Base-by-base conservation (phyloP, 2,329 filamentous ascomycete genomes). In the Monosporascus sp. region DNA sequence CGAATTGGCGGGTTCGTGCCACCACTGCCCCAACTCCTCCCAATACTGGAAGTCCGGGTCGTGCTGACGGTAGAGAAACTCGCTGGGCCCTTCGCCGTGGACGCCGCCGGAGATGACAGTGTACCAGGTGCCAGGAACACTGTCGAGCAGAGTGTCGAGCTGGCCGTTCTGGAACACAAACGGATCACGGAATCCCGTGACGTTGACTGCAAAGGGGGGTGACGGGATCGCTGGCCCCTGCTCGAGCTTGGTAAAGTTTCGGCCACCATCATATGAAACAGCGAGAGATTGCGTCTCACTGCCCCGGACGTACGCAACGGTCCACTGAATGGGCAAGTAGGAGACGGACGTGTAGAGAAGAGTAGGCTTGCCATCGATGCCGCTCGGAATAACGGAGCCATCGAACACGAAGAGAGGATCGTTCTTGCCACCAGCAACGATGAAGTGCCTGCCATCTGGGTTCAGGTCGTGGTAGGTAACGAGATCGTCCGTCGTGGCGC, bases 271-370 rank as follows among this genome's bases (percentile, higher is more conserved):
- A 11, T n/a, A 11, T 24, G 66, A 70, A 5, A 74, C 66, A 2
- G 74, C 76, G 1, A 77, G 62, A 15, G 70, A 71, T 50, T 78
- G 73, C 0, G 74, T 73, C 56, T 78, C 76, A 38, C 72, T 72
- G 7, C 72, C 74, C 9, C 72, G 68, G n/a, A 69, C 73, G 55
- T 78, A 76, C 26, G 66, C 64, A 38, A 76, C 68, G 8, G 71
- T 75, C 74, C 74, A 77, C 40, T 74, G 70, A 14, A 77, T 76
- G 0, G 74, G 74, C 7, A 76, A 58, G 55, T 68, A 74, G 18
- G 68, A 70, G 14, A 77, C 72, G 2, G 71, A 73, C 3, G 74
- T 75, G 55, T 77, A 77, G 2, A 77, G 62, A 9, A 76, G 62
- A 0, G 74, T 77, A 3, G 74, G 72, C 5, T 66, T 70, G 17